Evolutionary conservation across 352 stramenopile genomes (phyloP).

Genomic region (Phytophthora agathidicida): DNA sequence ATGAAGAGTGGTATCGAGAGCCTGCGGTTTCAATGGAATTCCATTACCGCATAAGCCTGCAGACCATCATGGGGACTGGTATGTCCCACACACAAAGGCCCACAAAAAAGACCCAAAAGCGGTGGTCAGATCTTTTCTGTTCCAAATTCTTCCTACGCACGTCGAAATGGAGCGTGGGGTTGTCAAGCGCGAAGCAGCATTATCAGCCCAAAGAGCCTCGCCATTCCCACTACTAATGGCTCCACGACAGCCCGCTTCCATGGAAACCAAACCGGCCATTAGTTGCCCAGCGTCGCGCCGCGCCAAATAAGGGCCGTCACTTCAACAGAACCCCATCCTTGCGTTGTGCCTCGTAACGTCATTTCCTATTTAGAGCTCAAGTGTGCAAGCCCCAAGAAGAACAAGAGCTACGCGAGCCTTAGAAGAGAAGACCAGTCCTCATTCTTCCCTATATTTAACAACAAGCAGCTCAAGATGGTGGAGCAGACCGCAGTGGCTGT

Average conservation of each 20-base stretch:
- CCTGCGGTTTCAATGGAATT: too few relatives aligned
- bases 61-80: too few relatives aligned
- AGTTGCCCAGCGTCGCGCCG: too few relatives aligned
- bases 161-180: constrained; percentile 34
- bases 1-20: too few relatives aligned
- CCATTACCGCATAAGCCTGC: too few relatives aligned
- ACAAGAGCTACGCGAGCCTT: too few relatives aligned
- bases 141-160: constrained; percentile 32
- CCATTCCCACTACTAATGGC: neutral
- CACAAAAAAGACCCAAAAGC: too few relatives aligned
- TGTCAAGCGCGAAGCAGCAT: constrained; percentile 28
- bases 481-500: constrained; percentile 7
- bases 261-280: constrained; percentile 35
- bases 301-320: constrained; percentile 19
- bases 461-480: constrained; percentile 12
- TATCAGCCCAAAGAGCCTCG: constrained; percentile 10
- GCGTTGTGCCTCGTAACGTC: constrained; percentile 24
- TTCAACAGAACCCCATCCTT: constrained; percentile 32
- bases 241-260: constrained; percentile 16
- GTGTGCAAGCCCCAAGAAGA: constrained; percentile 2
- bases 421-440: too few relatives aligned
- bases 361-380: constrained; percentile 41
- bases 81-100: too few relatives aligned
- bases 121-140: constrained; percentile 13
- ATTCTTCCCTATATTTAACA: constrained; percentile 22